Conservation (phyloP, 139 green algal genomes). For the Chlorella vulgaris region DNA sequence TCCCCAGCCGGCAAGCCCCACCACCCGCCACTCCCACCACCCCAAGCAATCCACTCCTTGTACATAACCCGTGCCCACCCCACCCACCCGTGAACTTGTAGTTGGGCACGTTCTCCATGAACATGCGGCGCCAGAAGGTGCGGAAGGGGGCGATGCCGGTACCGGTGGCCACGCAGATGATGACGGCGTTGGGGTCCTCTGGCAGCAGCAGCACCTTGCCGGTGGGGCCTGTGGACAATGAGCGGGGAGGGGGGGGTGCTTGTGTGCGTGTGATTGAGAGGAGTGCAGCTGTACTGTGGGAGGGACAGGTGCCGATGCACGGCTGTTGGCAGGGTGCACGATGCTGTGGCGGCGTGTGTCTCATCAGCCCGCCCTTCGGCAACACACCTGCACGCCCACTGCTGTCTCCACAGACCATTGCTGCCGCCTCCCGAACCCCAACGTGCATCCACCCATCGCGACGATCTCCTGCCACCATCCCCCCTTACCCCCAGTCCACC, state of each 20-base stretch:
- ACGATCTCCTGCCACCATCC: background rate
- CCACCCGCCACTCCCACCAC: background rate
- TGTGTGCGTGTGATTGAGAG: too few species aligned
- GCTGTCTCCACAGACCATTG: background rate
- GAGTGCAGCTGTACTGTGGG: too few species aligned
- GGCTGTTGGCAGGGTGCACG: too few species aligned
- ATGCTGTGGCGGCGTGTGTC: too few species aligned
- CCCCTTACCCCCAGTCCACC: too few species aligned
- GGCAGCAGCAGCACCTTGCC: conserved; percentile 98
- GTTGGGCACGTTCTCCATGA: conserved; percentile 89
- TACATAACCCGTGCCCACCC: too few species aligned
- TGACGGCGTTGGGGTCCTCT: conserved; percentile 82
- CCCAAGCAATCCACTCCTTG: background rate
- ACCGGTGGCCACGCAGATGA: conserved; percentile 99
- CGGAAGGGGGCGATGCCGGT: conserved; percentile 99
- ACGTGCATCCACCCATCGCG: background rate
- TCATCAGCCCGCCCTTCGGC: too few species aligned
- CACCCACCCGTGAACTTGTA: conserved; percentile 82
- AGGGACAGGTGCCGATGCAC: too few species aligned
- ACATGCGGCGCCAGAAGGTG: conserved; percentile 94
- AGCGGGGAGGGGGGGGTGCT: background rate
- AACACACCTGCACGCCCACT: background rate
- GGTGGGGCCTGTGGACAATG: conserved; percentile 79
- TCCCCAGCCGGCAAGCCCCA: too few species aligned
- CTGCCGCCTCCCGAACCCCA: background rate